Evolutionary conservation across 2,329 filamentous ascomycete species (phyloP).

Genomic region (Xylaria sp.): DNA sequence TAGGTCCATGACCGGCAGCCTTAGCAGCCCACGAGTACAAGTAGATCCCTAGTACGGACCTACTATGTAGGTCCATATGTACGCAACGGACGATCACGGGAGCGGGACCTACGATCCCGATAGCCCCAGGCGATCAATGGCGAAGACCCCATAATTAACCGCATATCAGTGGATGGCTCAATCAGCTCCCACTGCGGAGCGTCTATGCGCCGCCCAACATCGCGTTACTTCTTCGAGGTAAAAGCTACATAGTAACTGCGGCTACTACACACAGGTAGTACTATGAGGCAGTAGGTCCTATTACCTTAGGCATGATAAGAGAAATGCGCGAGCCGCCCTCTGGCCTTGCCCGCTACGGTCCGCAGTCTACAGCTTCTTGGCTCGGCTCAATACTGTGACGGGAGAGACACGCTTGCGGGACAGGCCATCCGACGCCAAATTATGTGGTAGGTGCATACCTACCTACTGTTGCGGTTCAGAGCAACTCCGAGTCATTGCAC

Average conservation of each 20-base stretch:
- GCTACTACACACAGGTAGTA: too few relatives aligned
- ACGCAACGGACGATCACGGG: not conserved
- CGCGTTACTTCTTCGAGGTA: not conserved
- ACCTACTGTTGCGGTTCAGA: too few relatives aligned
- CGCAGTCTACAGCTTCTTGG: not conserved
- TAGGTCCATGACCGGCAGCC: too few relatives aligned
- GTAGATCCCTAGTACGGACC: too few relatives aligned
- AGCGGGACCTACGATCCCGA: not conserved
- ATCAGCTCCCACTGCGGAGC: not conserved
- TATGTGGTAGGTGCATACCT: too few relatives aligned
- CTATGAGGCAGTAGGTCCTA: too few relatives aligned
- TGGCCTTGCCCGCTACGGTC: not conserved
- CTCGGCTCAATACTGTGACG: not conserved
- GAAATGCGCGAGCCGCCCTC: constrained; percentile 7
- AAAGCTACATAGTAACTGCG: too few relatives aligned
- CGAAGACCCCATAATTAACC: constrained; percentile 25
- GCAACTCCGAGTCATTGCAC: not conserved
- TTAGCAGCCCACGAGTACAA: too few relatives aligned
- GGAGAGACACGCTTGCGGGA: not conserved
- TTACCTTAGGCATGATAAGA: constrained; percentile 4
- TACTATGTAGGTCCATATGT: too few relatives aligned
- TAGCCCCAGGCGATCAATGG: not conserved
- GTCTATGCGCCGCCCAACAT: too few relatives aligned
- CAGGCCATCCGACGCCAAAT: not conserved
- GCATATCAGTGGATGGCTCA: constrained; percentile 1